Base-by-base conservation (phyloP, 495 filamentous ascomycete genomes). In the Amniculicola lignicola region DNA sequence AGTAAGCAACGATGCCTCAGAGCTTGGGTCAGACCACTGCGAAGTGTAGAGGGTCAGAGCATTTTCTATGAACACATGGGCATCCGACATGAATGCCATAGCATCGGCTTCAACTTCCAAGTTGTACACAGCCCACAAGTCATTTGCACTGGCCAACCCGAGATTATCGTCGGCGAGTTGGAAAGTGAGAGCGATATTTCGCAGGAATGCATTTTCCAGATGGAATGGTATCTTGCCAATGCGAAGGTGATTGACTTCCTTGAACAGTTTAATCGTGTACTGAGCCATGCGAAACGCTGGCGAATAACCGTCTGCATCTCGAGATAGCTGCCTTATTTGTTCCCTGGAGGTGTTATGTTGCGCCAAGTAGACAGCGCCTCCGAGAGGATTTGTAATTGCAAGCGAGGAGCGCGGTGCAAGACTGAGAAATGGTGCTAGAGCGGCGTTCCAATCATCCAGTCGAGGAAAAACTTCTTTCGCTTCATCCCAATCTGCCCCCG, bases 201-300 rank as follows among this genome's bases (percentile, higher is more conserved):
- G 45, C 70, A 50, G 79, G 9, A 70, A 46, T 14, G 48, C 51
- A 7, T 37, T 35, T 40, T 47, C 57, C 16, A 19, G 16, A 4
- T 57, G 48, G 19, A 24, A 21, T 15, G 57, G 41, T 4, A 61
- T 10, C 41, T 23, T 19, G 44, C 59, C 16, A 48, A 49, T 16
- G 43, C 42, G 1, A 65, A 51, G 29, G 12, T 50, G 3, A 51
- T 66, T 62, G 1, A 53, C 61, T 4, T 54, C 61, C 0, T 62
- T 67, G 12, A 92, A 54, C 11, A 90, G 62, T 43, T 74, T 77
- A 12, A 76, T 71, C 0, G 79, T 78, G 68, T 87, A 95, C 37
- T 80, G 69, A 15, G 84, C 80, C 72, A 94, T 83, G 43, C 93
- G 77, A 25, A 91, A 79, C 15, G 88, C 81, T 47, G 79, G 73